These are phyloP conservation scores for Typha latifolia DNA, from an alignment of 176 grass and related monocot species.

Conservation along the genomic window DNA sequence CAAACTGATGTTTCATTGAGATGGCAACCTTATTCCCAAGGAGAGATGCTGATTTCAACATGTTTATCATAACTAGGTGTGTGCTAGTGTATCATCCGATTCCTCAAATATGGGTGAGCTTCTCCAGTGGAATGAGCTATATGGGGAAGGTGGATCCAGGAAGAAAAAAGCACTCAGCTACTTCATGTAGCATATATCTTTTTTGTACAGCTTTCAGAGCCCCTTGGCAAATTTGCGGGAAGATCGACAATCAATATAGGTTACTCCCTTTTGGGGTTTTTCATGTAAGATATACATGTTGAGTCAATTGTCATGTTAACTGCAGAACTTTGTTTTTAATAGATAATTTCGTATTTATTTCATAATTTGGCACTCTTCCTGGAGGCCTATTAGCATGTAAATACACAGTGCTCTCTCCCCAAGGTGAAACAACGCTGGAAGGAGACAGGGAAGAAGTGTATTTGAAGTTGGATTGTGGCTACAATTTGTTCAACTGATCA, in stretches of 20 bases:
- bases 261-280: background rate
- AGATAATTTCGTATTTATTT: background rate
- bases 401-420: background rate
- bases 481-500: too few relatives aligned
- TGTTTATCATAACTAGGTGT: conserved; percentile 42
- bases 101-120: conserved; percentile 88
- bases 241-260: background rate
- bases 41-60: background rate
- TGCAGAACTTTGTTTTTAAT: background rate
- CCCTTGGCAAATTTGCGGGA: background rate
- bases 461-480: too few relatives aligned
- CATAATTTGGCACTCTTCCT: background rate
- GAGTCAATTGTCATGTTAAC: background rate
- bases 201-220: conserved; percentile 9
- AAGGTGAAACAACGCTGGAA: too few relatives aligned
- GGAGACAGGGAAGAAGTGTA: too few relatives aligned
- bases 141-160: conserved; percentile 93
- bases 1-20: background rate
- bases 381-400: background rate
- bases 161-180: conserved; percentile 93
- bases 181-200: conserved; percentile 65
- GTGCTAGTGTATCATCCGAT: conserved; percentile 88
- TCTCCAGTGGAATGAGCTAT: conserved; percentile 83
- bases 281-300: background rate
- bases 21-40: background rate